These are phyloP conservation scores for Sungouiella blattae DNA, from an alignment of 805 yeast species.

Conservation along the genomic window DNA sequence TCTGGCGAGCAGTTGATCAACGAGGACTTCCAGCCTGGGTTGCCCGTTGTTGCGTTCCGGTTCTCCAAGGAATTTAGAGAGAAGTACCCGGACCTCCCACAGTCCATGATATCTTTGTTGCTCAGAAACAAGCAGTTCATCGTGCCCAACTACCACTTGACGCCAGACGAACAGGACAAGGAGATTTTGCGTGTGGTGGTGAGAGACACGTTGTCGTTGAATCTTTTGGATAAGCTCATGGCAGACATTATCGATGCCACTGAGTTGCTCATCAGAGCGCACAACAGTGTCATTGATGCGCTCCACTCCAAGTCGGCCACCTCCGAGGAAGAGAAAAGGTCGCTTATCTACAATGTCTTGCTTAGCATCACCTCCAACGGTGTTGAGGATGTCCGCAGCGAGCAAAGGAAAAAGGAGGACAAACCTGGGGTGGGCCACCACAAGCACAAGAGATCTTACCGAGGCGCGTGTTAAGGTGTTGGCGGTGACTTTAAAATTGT, in stretches of 20 bases:
- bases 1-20: conserved; percentile 26
- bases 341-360: conserved; percentile 46
- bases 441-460: conserved; percentile 28
- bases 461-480: conserved; percentile 38
- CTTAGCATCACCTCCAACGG: conserved; percentile 57
- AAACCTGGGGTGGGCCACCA: conserved; percentile 19
- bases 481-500: too few species aligned
- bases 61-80: conserved; percentile 56
- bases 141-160: conserved; percentile 84
- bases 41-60: conserved; percentile 88
- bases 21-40: conserved; percentile 61
- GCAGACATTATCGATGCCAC: conserved; percentile 52
- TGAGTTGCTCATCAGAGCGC: conserved; percentile 50
- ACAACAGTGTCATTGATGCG: conserved; percentile 35
- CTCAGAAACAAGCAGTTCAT: conserved; percentile 76
- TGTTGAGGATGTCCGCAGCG: conserved; percentile 33
- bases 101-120: conserved; percentile 65
- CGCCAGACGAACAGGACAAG: conserved; percentile 49
- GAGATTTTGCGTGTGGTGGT: conserved; percentile 87
- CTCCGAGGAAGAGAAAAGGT: conserved; percentile 23
- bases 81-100: conserved; percentile 78
- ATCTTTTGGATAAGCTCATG: conserved; percentile 43
- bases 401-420: conserved; percentile 19
- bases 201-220: conserved; percentile 61
- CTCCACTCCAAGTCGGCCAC: conserved; percentile 13